These are phyloP conservation scores for Aspergillus funiculosus DNA, from an alignment of 495 filamentous ascomycete genomes.

Conservation along the genomic window DNA sequence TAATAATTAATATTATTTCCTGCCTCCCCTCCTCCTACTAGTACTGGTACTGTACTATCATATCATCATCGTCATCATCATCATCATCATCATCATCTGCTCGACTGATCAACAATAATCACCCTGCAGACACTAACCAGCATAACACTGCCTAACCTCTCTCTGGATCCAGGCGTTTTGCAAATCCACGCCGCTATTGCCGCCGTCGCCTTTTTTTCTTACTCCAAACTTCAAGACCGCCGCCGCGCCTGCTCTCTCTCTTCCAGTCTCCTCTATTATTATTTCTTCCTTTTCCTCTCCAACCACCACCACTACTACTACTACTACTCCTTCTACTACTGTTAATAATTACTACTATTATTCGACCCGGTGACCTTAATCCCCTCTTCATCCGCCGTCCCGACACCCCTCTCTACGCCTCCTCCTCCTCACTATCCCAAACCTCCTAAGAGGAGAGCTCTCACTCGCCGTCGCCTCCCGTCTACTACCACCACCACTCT, in stretches of 20 bases:
- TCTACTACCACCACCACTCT: conserved; percentile 1
- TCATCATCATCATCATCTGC: no score
- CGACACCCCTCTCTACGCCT: no score
- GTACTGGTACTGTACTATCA: not conserved
- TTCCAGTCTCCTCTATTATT: conserved; percentile 16
- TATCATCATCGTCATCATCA: no score
- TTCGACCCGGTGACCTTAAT: conserved; percentile 5
- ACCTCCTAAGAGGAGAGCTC: no score
- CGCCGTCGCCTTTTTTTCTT: conserved; percentile 17
- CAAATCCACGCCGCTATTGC: conserved; percentile 23
- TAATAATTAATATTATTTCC: not conserved
- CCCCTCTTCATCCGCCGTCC: conserved; percentile 11
- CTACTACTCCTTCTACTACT: conserved; percentile 9
- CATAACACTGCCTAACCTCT: no score
- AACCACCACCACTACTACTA: conserved; percentile 6
- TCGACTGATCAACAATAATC: no score
- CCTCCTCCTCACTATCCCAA: conserved; percentile 2
- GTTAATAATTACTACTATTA: no score
- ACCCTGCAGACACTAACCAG: not conserved
- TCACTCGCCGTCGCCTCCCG: conserved; percentile 6
- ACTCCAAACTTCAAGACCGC: conserved; percentile 22
- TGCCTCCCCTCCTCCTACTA: not conserved
- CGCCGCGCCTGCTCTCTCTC: conserved; percentile 21
- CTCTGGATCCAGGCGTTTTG: conserved; percentile 12
- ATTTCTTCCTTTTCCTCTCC: conserved; percentile 15